Evolutionary conservation across 768 basidiomycete genomes (phyloP).

Genomic region (Leccinum longicurvipes): DNA sequence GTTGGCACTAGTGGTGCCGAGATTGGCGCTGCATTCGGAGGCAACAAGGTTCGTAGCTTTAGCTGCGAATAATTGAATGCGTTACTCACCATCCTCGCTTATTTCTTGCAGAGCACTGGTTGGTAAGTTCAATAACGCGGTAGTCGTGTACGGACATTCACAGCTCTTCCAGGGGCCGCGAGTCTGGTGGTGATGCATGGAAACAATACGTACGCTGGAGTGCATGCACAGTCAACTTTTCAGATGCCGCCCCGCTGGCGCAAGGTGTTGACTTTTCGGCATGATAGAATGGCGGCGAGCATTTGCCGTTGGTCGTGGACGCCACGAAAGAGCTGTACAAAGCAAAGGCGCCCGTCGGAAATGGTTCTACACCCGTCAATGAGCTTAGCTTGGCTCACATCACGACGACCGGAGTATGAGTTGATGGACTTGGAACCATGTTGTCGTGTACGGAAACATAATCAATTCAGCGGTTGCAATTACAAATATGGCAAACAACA

Average conservation of each 20-base stretch:
- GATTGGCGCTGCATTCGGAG: slow-evolving; percentile 88
- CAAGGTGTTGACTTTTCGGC: slow-evolving; percentile 86
- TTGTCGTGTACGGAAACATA: slow-evolving; percentile 9
- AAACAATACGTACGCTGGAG: slow-evolving; percentile 94
- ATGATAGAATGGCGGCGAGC: slow-evolving; percentile 25
- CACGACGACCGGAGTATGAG: slow-evolving; percentile 18
- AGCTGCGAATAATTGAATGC: slow-evolving; percentile 10
- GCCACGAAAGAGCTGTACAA: slow-evolving; percentile 9
- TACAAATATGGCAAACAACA: slow-evolving; percentile 23
- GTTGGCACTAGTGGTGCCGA: slow-evolving; percentile 68
- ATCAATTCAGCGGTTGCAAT: slow-evolving; percentile 12
- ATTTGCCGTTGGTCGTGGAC: not conserved
- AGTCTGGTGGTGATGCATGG: slow-evolving; percentile 99
- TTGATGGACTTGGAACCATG: slow-evolving; percentile 6
- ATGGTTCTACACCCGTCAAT: slow-evolving; percentile 13
- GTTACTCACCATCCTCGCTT: slow-evolving; percentile 14
- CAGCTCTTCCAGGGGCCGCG: slow-evolving; percentile 67
- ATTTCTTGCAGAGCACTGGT: slow-evolving; percentile 62
- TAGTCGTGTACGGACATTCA: slow-evolving; percentile 20
- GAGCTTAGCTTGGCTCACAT: slow-evolving; percentile 24
- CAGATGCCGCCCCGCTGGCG: slow-evolving; percentile 82
- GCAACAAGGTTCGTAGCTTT: slow-evolving; percentile 67
- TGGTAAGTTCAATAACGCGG: slow-evolving; percentile 48
- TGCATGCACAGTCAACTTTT: slow-evolving; percentile 92
- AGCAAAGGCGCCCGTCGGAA: slow-evolving; percentile 3